Evolutionary conservation across 257 asterid species (phyloP).

Genomic region (Solanum peruvianum): DNA sequence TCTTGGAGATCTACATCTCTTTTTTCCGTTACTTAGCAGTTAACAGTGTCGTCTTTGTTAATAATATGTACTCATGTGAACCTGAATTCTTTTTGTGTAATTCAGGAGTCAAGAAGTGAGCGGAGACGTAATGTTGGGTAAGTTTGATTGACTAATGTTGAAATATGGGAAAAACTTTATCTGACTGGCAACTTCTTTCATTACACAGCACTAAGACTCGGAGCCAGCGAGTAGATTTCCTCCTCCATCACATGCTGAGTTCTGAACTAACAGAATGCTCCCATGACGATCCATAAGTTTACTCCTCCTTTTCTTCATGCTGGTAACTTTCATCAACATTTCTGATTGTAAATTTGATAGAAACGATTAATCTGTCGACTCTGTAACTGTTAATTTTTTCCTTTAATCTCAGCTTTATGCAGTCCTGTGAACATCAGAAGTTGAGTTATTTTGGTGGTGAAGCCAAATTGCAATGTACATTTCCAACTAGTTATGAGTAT

Average conservation of each 20-base stretch:
- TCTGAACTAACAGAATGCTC: conserved; percentile 47
- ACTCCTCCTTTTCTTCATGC: background rate
- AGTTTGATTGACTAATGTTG: background rate
- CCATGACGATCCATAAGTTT: conserved; percentile 13
- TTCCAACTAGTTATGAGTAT: background rate
- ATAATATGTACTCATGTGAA: background rate
- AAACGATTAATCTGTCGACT: background rate
- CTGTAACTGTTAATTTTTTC: background rate
- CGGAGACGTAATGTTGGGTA: conserved; percentile 60
- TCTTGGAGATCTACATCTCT: background rate
- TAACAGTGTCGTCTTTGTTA: background rate
- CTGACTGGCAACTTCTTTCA: background rate
- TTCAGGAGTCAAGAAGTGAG: conserved; percentile 36
- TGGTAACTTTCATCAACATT: background rate
- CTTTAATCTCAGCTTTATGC: background rate
- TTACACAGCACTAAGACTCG: conserved; percentile 59
- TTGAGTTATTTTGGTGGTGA: background rate
- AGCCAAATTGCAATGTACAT: background rate
- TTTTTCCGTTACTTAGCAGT: background rate
- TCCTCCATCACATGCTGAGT: conserved; percentile 94
- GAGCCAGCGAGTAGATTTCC: conserved; percentile 71
- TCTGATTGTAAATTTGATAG: background rate
- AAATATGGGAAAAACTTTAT: background rate
- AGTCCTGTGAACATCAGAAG: background rate
- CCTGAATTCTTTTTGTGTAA: background rate